Conservation (phyloP, 768 basidiomycete species). For the Xerocomellus intermedius region DNA sequence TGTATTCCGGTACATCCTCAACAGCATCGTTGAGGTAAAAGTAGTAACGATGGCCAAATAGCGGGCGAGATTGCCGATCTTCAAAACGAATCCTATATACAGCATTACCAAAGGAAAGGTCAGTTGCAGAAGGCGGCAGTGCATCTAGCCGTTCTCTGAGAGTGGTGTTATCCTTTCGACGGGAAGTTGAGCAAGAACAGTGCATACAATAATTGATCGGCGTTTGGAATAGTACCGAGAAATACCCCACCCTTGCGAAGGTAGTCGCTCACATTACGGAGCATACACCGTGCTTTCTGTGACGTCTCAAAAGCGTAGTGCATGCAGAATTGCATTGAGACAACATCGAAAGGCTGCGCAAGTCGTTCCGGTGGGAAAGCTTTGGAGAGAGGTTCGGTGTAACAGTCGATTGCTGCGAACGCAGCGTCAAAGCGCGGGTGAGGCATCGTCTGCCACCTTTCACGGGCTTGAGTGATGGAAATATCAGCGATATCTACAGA, state of each 20-base stretch:
- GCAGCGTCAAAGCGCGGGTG: conserved; percentile 65
- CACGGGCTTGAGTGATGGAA: conserved; percentile 85
- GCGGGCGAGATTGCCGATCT: conserved; percentile 54
- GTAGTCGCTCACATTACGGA: conserved; percentile 81
- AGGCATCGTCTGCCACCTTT: conserved; percentile 58
- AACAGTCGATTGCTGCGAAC: conserved; percentile 90
- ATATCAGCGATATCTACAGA: conserved; percentile 80
- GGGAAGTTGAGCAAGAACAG: conserved; percentile 1
- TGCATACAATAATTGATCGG: conserved; percentile 77
- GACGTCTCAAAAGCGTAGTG: conserved; percentile 98
- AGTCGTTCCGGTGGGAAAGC: conserved; percentile 65
- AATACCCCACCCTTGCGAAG: conserved; percentile 86
- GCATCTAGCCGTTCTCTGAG: conserved; percentile 68
- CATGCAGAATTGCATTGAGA: conserved; percentile 99
- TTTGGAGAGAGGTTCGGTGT: conserved; percentile 64
- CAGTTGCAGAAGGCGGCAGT: conserved; percentile 61
- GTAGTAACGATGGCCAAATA: conserved; percentile 90
- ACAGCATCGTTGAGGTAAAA: conserved; percentile 96
- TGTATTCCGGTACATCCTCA: conserved; percentile 94
- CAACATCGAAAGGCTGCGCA: conserved; percentile 80
- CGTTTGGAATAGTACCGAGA: conserved; percentile 95
- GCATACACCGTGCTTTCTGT: conserved; percentile 85
- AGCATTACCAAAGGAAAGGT: conserved; percentile 84
- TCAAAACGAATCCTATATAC: conserved; percentile 91
- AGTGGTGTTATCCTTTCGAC: conserved; percentile 14